These are phyloP conservation scores for Sextonia rubra DNA, from an alignment of 164 flowering plant species.

Conservation along the genomic window DNA sequence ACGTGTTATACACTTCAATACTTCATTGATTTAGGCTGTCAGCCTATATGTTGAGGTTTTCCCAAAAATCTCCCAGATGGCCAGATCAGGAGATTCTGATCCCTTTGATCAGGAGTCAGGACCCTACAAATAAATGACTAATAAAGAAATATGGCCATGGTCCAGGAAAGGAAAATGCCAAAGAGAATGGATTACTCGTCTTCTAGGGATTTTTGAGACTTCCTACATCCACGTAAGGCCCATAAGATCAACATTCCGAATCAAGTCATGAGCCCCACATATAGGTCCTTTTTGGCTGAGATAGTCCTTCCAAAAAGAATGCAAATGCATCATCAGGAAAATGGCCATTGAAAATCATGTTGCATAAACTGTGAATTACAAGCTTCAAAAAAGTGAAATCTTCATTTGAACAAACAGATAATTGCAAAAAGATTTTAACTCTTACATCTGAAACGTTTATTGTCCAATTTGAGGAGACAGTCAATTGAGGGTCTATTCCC, in stretches of 20 bases:
- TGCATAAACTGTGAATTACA: background rate
- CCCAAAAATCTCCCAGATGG: background rate
- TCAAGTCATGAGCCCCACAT: background rate
- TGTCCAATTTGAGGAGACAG: conserved; percentile 37
- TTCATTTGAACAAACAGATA: conserved; percentile 1
- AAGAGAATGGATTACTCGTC: too few species aligned
- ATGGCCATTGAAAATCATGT: background rate
- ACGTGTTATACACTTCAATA: background rate
- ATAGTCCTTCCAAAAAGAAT: background rate
- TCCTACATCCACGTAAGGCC: background rate
- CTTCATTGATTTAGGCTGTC: background rate
- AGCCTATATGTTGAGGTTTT: background rate
- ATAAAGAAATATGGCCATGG: background rate
- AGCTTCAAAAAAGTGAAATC: background rate
- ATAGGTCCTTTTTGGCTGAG: background rate
- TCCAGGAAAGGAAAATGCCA: background rate
- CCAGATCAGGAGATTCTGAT: background rate
- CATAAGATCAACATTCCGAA: background rate
- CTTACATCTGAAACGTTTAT: conserved; percentile 58
- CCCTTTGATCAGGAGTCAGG: background rate
- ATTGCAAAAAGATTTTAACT: background rate
- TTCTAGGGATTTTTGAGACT: background rate
- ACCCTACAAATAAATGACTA: too few species aligned
- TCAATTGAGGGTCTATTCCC: conserved; percentile 20
- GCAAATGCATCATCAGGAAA: background rate